phyloP scores from a whole-genome alignment of 306 rosid species.

The Cucurbita pepo region DNA sequence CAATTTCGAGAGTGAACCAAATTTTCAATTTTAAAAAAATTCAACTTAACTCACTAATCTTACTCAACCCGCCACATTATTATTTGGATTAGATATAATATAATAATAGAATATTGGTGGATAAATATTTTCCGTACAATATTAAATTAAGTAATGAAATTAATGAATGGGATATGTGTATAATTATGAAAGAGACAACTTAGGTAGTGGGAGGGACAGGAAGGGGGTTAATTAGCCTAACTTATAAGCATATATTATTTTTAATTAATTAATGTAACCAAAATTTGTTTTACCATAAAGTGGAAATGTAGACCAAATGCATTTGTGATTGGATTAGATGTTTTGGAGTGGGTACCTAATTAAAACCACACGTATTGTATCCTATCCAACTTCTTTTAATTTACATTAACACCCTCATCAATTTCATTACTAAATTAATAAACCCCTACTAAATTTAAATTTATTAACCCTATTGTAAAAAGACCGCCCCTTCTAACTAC shows the following conservation, averaged over 20 bases:
- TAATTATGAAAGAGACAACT: background rate
- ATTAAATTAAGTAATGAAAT: background rate
- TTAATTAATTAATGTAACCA: background rate
- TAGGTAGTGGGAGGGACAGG: background rate
- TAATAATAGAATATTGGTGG: background rate
- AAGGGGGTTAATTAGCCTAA: background rate
- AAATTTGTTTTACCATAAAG: conserved; percentile 1
- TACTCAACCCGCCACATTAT: too few relatives aligned
- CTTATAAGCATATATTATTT: background rate
- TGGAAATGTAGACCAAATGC: background rate
- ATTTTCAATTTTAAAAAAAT: too few relatives aligned
- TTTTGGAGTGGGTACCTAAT: background rate
- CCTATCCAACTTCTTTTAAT: background rate
- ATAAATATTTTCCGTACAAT: background rate
- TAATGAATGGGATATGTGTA: background rate
- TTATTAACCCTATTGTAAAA: too few relatives aligned
- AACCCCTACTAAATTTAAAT: too few relatives aligned
- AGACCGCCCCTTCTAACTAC: too few relatives aligned
- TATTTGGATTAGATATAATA: too few relatives aligned
- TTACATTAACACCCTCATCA: too few relatives aligned
- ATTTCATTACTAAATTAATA: too few relatives aligned
- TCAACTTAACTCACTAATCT: too few relatives aligned
- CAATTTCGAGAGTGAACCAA: too few relatives aligned
- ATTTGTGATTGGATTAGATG: background rate
- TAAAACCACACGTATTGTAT: background rate